phyloP scores from a whole-genome alignment of 805 yeast species.

The Lachancea nothofagi region DNA sequence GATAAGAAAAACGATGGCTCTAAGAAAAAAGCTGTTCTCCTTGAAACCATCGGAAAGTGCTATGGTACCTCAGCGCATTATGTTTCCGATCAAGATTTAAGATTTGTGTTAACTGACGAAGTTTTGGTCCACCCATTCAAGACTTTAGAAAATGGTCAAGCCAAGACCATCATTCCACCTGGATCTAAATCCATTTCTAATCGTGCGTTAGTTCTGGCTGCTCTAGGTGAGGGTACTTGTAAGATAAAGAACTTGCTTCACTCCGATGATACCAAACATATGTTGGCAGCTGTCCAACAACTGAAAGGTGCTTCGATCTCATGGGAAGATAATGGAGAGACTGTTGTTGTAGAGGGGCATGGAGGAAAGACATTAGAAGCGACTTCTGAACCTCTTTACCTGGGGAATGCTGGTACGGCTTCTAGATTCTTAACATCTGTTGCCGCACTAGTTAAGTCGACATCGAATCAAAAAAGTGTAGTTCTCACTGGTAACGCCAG shows the following conservation, averaged over 20 bases:
- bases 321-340: constrained; percentile 86
- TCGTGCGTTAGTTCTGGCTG: constrained; percentile 88
- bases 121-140: constrained; percentile 57
- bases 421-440: constrained; percentile 90
- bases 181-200: constrained; percentile 97
- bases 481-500: constrained; percentile 88
- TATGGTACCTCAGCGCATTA: constrained; percentile 82
- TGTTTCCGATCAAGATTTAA: constrained; percentile 73
- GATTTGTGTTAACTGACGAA: constrained; percentile 80
- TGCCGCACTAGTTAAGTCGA: constrained; percentile 69
- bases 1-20: constrained; percentile 96
- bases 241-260: constrained; percentile 80
- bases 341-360: constrained; percentile 76
- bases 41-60: constrained; percentile 83
- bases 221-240: constrained; percentile 82
- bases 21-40: constrained; percentile 77
- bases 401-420: constrained; percentile 98
- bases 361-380: constrained; percentile 69
- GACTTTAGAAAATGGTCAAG: constrained; percentile 24
- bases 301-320: constrained; percentile 77
- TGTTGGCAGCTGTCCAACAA: constrained; percentile 79
- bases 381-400: constrained; percentile 61
- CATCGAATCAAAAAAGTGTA: constrained; percentile 40
- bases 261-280: constrained; percentile 93
- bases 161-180: constrained; percentile 66